Conservation (phyloP, 1,284 basidiomycete genomes). For the Marasmius tenuissimus region DNA sequence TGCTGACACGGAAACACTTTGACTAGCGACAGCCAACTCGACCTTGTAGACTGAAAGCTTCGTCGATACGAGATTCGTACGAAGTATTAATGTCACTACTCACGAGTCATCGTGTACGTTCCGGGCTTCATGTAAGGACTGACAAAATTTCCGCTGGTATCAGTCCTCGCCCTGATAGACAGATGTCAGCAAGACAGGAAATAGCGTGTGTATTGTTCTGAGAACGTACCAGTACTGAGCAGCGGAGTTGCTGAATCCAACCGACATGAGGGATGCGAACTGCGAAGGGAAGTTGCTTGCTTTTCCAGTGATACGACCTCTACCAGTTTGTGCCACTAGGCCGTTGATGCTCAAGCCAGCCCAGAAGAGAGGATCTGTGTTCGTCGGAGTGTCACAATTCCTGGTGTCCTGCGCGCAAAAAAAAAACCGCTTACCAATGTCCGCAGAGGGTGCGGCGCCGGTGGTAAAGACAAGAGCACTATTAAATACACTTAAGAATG, state of each 20-base stretch:
- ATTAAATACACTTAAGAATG: not conserved
- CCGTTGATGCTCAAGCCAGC: conserved; percentile 30
- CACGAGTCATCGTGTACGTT: conserved; percentile 40
- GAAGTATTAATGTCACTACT: conserved; percentile 2
- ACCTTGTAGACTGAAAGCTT: conserved; percentile 31
- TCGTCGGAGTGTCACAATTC: not conserved
- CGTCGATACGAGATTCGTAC: not conserved
- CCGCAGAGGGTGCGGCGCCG: conserved; percentile 25
- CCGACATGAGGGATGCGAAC: conserved; percentile 22
- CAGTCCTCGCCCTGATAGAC: conserved; percentile 26
- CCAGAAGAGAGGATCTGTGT: conserved; percentile 34
- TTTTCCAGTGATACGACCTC: conserved; percentile 36
- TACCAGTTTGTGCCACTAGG: conserved; percentile 27
- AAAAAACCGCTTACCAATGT: conserved; percentile 21
- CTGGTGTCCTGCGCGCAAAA: not conserved
- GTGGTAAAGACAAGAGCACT: conserved; percentile 33
- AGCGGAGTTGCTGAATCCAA: conserved; percentile 33
- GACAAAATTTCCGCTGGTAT: conserved; percentile 31
- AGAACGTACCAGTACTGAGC: conserved; percentile 36
- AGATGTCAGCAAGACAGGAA: not conserved
- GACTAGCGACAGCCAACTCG: conserved; percentile 35
- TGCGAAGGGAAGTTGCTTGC: conserved; percentile 31
- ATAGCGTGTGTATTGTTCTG: too few species aligned
- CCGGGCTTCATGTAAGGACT: conserved; percentile 42
- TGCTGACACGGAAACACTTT: conserved; percentile 30